Conservation (phyloP, 2,329 filamentous ascomycete genomes). For the Harringtonia aguacate region DNA sequence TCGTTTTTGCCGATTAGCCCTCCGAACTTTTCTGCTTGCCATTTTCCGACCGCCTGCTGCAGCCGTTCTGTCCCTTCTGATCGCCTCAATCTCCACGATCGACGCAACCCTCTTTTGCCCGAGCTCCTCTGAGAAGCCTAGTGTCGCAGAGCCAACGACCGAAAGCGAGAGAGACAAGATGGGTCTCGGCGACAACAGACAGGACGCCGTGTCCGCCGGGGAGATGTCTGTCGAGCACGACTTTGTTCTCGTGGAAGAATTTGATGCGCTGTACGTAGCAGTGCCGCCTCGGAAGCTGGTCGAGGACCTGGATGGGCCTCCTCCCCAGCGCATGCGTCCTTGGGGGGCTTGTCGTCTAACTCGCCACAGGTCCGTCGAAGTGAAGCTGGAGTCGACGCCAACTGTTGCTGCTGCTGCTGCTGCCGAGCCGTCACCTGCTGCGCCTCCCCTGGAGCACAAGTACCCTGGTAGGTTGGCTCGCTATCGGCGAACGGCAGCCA, state of each 20-base stretch:
- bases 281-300: not conserved
- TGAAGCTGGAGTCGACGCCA: not conserved
- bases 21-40: no score
- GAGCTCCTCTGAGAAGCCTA: no score
- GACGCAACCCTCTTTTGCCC: no score
- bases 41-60: no score
- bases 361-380: slow-evolving; percentile 1
- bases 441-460: slow-evolving; percentile 46
- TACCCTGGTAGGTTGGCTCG: not conserved
- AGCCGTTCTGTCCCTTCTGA: no score
- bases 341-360: no score
- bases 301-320: not conserved
- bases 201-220: not conserved
- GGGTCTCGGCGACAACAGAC: not conserved
- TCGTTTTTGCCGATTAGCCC: no score
- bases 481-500: no score
- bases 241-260: slow-evolving; percentile 38
- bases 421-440: no score
- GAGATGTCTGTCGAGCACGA: slow-evolving; percentile 20
- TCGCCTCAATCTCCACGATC: no score
- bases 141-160: not conserved
- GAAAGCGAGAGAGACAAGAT: not conserved
- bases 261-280: slow-evolving; percentile 40
- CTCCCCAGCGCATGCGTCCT: no score
- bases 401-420: no score